phyloP scores from a whole-genome alignment of 164 flowering plant genomes.

The Liquidambar formosana region DNA sequence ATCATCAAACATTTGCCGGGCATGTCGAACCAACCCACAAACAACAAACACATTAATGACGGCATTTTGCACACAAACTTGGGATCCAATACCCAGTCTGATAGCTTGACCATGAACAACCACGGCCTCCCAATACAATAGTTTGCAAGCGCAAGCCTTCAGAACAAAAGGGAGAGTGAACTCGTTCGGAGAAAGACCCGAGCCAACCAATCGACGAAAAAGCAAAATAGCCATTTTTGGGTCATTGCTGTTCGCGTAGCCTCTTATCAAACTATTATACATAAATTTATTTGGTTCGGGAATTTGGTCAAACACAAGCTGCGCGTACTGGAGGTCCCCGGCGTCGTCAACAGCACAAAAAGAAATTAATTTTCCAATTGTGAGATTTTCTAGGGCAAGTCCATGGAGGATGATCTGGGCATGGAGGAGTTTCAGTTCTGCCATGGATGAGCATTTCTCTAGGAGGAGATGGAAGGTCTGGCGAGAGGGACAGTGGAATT shows the following conservation, averaged over 20 bases:
- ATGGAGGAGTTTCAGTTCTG: constrained; percentile 30
- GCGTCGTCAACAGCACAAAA: constrained; percentile 22
- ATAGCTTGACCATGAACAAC: constrained; percentile 39
- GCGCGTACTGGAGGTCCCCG: constrained; percentile 35
- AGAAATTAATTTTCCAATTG: constrained; percentile 29
- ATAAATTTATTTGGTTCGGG: constrained; percentile 37
- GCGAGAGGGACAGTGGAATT: constrained; percentile 3
- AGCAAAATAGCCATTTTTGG: constrained; percentile 32
- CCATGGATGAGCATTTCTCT: constrained; percentile 34
- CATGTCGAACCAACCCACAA: constrained; percentile 30
- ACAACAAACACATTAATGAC: constrained; percentile 33
- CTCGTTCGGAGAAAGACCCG: constrained; percentile 38
- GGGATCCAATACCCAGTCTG: constrained; percentile 41
- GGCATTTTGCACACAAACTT: constrained; percentile 44
- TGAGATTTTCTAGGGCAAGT: constrained; percentile 18
- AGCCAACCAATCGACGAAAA: constrained; percentile 33
- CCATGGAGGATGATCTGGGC: constrained; percentile 32
- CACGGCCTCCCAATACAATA: constrained; percentile 23
- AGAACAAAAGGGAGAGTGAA: constrained; percentile 64
- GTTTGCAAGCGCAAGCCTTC: constrained; percentile 40
- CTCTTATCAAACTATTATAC: constrained; percentile 50
- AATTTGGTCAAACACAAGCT: constrained; percentile 25
- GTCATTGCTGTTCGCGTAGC: constrained; percentile 26
- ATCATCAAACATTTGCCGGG: constrained; percentile 42
- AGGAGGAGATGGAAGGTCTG: constrained; percentile 24